Evolutionary conservation across 192 early-diverging fungal species (phyloP).

Genomic region (Funneliformis mosseae): DNA sequence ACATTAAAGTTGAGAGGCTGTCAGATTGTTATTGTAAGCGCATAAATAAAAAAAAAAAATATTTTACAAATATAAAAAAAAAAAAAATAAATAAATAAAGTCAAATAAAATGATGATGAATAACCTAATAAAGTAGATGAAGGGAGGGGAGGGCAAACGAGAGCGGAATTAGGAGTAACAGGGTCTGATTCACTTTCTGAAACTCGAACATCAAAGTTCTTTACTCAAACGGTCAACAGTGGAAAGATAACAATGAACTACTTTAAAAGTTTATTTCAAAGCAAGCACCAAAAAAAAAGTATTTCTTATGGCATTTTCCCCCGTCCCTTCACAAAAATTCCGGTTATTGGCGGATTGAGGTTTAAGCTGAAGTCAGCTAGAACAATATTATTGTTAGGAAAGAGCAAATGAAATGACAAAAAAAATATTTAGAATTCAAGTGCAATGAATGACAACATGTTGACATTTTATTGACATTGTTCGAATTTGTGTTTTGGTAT

Average conservation of each 20-base stretch:
- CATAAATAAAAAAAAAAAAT: not conserved
- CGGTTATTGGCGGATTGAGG: not conserved
- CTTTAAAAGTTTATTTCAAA: not conserved
- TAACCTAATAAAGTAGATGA: not conserved
- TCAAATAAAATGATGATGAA: not conserved
- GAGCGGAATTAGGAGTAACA: not conserved
- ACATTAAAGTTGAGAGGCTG: too few species aligned
- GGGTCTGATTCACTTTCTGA: not conserved
- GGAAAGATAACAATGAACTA: not conserved
- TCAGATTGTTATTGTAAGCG: not conserved
- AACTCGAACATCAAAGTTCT: not conserved
- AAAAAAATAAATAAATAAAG: not conserved
- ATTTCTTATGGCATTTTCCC: not conserved
- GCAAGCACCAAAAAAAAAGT: not conserved
- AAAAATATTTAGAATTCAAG: not conserved
- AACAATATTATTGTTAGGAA: not conserved
- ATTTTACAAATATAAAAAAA: not conserved
- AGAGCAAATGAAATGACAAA: not conserved
- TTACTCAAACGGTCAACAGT: not conserved
- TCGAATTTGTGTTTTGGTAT: not conserved
- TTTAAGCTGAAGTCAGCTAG: not conserved
- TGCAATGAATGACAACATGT: not conserved
- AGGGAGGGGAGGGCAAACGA: not conserved
- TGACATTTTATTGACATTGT: not conserved
- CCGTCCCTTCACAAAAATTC: not conserved